Evolutionary conservation across 768 basidiomycete genomes (phyloP).

Genomic region (Porphyrellus cyaneotinctus): DNA sequence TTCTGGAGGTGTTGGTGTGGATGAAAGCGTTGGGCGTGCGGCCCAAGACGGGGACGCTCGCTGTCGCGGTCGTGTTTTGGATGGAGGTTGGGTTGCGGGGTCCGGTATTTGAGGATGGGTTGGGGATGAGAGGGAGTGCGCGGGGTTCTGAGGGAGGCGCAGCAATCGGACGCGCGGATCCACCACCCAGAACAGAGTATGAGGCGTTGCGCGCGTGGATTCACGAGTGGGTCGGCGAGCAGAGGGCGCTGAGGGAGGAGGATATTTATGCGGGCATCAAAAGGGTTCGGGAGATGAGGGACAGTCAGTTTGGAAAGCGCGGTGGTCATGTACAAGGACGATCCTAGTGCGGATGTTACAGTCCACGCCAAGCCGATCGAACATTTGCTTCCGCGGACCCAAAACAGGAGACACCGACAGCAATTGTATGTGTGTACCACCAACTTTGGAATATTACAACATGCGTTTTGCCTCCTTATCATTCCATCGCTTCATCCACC

Average conservation of each 20-base stretch:
- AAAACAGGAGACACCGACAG: no score
- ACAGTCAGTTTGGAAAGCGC: slow-evolving; percentile 17
- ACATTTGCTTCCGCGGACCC: slow-evolving; percentile 9
- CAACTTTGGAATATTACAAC: no score
- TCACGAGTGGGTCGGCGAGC: slow-evolving; percentile 51
- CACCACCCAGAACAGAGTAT: slow-evolving; percentile 20
- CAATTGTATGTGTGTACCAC: no score
- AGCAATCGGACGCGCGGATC: neutral
- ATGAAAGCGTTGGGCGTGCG: slow-evolving; percentile 56
- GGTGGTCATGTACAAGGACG: slow-evolving; percentile 3
- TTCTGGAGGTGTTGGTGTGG: slow-evolving; percentile 68
- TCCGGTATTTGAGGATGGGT: slow-evolving; percentile 50
- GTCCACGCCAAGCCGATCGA: neutral
- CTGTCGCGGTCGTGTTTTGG: slow-evolving; percentile 65
- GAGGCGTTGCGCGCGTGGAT: slow-evolving; percentile 43
- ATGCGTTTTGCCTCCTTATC: no score
- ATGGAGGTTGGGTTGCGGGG: slow-evolving; percentile 62
- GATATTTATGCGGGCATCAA: slow-evolving; percentile 32
- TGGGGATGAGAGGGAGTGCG: slow-evolving; percentile 4
- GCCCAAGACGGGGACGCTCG: slow-evolving; percentile 55
- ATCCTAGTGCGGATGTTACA: slow-evolving; percentile 1
- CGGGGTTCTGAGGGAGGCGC: neutral
- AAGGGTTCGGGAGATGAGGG: slow-evolving; percentile 28
- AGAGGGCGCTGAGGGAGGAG: slow-evolving; percentile 39
- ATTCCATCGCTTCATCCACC: no score